phyloP scores from a whole-genome alignment of 2,329 filamentous ascomycete genomes.

The Ophioceras dolichostomum region DNA sequence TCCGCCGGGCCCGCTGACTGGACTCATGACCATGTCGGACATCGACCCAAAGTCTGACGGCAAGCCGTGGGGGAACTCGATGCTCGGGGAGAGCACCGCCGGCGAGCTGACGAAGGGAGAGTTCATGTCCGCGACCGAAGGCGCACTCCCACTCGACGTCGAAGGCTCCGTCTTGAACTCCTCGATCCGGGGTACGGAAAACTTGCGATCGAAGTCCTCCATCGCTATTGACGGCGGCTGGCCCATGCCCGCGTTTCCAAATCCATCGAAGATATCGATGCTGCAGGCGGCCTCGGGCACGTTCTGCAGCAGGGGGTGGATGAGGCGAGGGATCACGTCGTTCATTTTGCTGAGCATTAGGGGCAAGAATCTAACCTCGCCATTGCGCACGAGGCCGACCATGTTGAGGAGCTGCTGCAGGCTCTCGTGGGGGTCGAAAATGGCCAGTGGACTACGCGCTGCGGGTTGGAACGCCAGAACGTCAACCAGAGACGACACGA shows the following conservation, averaged over 20 bases:
- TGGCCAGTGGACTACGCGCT: constrained; percentile 47
- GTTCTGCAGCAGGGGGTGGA: constrained; percentile 47
- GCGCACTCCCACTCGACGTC: constrained; percentile 18
- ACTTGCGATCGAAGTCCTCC: constrained; percentile 36
- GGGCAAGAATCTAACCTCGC: constrained; percentile 65
- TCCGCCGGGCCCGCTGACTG: constrained; percentile 23
- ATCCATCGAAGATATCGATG: constrained; percentile 55
- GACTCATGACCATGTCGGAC: constrained; percentile 41
- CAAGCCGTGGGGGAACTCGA: constrained; percentile 34
- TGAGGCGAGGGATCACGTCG: constrained; percentile 53
- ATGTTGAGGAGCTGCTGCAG: constrained; percentile 58
- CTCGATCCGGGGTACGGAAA: constrained; percentile 26
- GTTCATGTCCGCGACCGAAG: constrained; percentile 28
- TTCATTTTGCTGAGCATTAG: constrained; percentile 65
- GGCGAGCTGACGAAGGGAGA: constrained; percentile 42
- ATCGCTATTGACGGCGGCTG: constrained; percentile 32
- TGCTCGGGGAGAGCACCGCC: constrained; percentile 36
- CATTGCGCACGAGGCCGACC: constrained; percentile 59
- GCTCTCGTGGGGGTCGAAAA: constrained; percentile 56
- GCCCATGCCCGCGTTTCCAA: constrained; percentile 49
- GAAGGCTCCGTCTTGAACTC: constrained; percentile 24
- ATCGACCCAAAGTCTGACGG: constrained; percentile 32
- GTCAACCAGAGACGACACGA: constrained; percentile 61
- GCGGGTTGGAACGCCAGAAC: constrained; percentile 55
- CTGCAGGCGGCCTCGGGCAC: constrained; percentile 39